These are phyloP conservation scores for Cordyceps sp. DNA, from an alignment of 2,329 filamentous ascomycete genomes.

Conservation along the genomic window DNA sequence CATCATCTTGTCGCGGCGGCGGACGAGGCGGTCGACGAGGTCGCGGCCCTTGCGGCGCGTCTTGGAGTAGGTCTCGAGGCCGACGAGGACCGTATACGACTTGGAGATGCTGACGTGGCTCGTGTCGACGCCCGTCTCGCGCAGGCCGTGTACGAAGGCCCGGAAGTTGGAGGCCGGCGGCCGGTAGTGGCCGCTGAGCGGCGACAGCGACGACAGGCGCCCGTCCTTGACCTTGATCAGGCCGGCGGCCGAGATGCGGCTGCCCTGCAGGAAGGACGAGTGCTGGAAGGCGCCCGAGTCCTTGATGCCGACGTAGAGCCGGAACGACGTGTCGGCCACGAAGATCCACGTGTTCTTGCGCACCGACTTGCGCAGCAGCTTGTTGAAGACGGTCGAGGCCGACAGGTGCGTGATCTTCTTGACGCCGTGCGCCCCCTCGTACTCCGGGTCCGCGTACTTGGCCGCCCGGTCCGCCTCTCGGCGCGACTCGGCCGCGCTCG, in stretches of 20 bases:
- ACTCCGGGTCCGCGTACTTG: constrained; percentile 47
- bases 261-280: constrained; percentile 73
- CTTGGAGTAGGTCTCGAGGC: constrained; percentile 64
- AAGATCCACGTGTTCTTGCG: constrained; percentile 91
- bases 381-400: constrained; percentile 59
- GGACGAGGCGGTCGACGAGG: constrained; percentile 28
- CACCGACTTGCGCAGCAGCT: constrained; percentile 60
- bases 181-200: constrained; percentile 64
- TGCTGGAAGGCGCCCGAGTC: constrained; percentile 80
- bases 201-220: constrained; percentile 56
- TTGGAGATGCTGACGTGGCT: constrained; percentile 62
- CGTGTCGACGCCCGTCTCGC: constrained; percentile 63
- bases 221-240: constrained; percentile 75
- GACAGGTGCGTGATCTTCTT: constrained; percentile 45
- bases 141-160: constrained; percentile 59
- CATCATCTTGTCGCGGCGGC: constrained; percentile 40
- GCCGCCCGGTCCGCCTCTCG: constrained; percentile 43
- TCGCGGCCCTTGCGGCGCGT: constrained; percentile 49
- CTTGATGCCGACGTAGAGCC: constrained; percentile 82
- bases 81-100: constrained; percentile 67
- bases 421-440: constrained; percentile 42
- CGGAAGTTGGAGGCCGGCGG: constrained; percentile 72
- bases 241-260: constrained; percentile 67
- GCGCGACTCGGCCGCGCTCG: constrained; percentile 22
- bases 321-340: constrained; percentile 70